Evolutionary conservation across 805 yeast genomes (phyloP), one percentile per base, ranked within the genome.

Genomic region (Schizosaccharomyces octosporus): DNA sequence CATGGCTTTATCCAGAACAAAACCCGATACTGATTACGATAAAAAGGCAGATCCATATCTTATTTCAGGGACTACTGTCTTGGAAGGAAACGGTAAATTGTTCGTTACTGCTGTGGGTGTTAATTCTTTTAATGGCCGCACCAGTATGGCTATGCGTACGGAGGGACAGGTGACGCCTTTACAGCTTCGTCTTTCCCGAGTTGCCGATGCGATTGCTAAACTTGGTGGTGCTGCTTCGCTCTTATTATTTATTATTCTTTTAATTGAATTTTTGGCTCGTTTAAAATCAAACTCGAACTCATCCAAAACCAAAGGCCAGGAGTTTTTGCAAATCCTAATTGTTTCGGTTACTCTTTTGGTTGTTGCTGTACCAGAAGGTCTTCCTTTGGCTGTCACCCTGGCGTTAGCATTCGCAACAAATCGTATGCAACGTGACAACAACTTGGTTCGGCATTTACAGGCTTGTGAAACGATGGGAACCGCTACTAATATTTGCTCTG

Each of bases 401-500:
- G 95, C 98, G 0, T 76, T 93, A 66, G 98, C 98, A 0, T 93
- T 93, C 75, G 98, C 99, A 1, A 93, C 98, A 1, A 89, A 96
- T 9, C 80, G 97, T 72, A 93, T 93, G 99, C 88, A 95, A 24
- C 85, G 85, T 70, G 96, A 93, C 71, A 95, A 94, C 65, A 90
- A 90, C 70, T 76, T 93, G 67, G 99, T 93, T n/a, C 81, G 98
- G 67, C 95, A 87, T 9, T 76, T 93, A 66, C 83, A 83, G 68
- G 83, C 95, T 58, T 93, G 98, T 78, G 99, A 93, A 72, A 93
- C 96, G 19, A 90, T 93, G 97, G 98, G 99, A 55, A 87, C 95
- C 59, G 98, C 97, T 1, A 93, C 97, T 15, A 93, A 96, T 3
- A 78, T 93, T 61, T 93, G 98, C 72, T 88, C 97, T 0, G 98